Base-by-base conservation (phyloP, 2,329 filamentous ascomycete species). In the Penicillium palitans region DNA sequence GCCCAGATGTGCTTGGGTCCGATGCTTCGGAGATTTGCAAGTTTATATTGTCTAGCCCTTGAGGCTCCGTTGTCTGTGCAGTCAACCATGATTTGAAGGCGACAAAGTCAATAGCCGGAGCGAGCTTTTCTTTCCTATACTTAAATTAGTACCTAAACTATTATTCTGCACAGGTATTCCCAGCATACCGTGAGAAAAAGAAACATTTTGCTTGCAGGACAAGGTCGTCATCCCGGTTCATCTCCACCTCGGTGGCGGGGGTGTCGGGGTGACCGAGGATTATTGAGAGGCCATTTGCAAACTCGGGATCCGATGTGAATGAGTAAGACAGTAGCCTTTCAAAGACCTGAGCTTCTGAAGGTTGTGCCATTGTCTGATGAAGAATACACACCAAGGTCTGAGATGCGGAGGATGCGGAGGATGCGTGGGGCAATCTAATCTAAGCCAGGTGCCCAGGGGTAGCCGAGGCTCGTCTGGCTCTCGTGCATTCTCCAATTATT, bases 81-180 rank as follows among this genome's bases (percentile, higher is more conserved):
- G 57, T 48, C 48, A 87, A 75, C 85, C 90, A 92, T 33, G 78
- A 72, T 70, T 87, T 87, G 77, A 93, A 95, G 51, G 77, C 76
- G 53, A 84, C 76, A 64, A 89, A 90, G 70, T 90, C 84, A 61
- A 93, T 82, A 19, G 80, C 65, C 3, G 69, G 60, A 6, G 62
- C 53, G 17, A 77, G 48, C 2, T 73, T 74, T 53, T 73, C 65
- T 67, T 78, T 79, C 41, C 77, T 78, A 47, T 19, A 7, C n/a
- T 19, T 8, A 10, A 13, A 13, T 58, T 24, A 58, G 35, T 29
- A n/a, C 5, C 8, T 19, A 4, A 7, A 8, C 4, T 17, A 54
- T 7, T 17, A 54, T 7, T 46, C 6, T 27, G 7, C 1, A 12
- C 15, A 46, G 17, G 13, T 4, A 37, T 42, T 41, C 9, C n/a